Conservation (phyloP, 2,329 filamentous ascomycete genomes). For the Tolypocladium endophyticum region DNA sequence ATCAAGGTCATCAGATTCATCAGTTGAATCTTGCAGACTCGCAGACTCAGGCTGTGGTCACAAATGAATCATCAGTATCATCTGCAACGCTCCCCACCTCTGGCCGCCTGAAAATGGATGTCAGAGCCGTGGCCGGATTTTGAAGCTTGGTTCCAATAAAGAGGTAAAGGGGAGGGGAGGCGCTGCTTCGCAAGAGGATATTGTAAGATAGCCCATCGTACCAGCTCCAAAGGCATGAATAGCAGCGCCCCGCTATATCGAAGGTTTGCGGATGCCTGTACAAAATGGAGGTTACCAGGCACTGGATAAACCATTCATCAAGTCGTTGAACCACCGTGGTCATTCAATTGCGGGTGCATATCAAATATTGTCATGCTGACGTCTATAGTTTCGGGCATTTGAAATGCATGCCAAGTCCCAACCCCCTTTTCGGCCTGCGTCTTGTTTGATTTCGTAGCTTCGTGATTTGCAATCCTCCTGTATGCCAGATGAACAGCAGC, state of each 20-base stretch:
- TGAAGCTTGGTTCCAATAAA: too few species aligned
- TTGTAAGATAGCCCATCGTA: neutral
- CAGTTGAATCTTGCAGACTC: neutral
- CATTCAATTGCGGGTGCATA: neutral
- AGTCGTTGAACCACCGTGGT: neutral
- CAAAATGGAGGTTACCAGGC: neutral
- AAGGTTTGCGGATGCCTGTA: neutral
- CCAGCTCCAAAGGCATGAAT: too few species aligned
- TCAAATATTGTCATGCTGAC: neutral
- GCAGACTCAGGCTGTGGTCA: neutral
- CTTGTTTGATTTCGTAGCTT: neutral
- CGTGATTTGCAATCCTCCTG: neutral
- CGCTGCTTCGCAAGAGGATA: neutral
- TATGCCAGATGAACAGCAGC: neutral
- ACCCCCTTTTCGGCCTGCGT: neutral
- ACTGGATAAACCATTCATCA: neutral
- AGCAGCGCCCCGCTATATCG: neutral
- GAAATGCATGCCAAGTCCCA: neutral
- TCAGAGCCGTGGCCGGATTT: neutral
- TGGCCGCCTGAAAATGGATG: neutral
- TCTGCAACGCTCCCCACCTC: neutral
- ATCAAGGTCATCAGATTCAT: neutral
- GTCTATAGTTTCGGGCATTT: neutral
- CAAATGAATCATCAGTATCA: neutral
- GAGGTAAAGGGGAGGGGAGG: accelerated